These are phyloP conservation scores for Huiozyma naganishii DNA, from an alignment of 805 yeast species.

Conservation along the genomic window DNA sequence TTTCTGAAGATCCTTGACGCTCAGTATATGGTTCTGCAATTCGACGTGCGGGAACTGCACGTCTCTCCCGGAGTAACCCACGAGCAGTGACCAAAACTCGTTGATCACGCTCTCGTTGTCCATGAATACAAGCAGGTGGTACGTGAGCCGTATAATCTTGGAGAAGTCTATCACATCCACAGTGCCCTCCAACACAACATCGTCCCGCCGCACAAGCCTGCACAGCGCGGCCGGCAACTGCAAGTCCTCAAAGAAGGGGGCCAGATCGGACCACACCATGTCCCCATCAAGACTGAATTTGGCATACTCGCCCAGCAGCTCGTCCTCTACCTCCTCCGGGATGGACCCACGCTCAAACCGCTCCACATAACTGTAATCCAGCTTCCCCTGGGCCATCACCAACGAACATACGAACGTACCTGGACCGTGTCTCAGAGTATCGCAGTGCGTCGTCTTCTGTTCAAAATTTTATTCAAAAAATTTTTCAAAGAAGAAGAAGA, in stretches of 20 bases:
- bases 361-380: constrained; percentile 14
- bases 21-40: constrained; percentile 19
- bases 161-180: constrained; percentile 37
- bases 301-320: constrained; percentile 34
- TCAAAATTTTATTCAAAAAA: neutral
- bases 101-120: constrained; percentile 30
- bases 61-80: constrained; percentile 19
- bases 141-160: constrained; percentile 31
- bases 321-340: constrained; percentile 36
- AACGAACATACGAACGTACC: too few relatives aligned
- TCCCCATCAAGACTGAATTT: constrained; percentile 34
- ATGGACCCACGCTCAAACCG: constrained; percentile 26
- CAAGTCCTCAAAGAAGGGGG: constrained; percentile 22
- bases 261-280: constrained; percentile 26
- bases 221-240: constrained; percentile 24
- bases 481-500: neutral
- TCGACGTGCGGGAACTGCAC: constrained; percentile 12
- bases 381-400: constrained; percentile 1
- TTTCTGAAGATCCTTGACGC: constrained; percentile 30
- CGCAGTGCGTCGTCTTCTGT: neutral
- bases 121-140: constrained; percentile 32
- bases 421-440: neutral
- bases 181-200: constrained; percentile 32
- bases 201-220: constrained; percentile 19
- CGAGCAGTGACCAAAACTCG: constrained; percentile 33